Conservation (phyloP, 192 early-diverging fungal genomes). For the Pilobolus umbonatus region DNA sequence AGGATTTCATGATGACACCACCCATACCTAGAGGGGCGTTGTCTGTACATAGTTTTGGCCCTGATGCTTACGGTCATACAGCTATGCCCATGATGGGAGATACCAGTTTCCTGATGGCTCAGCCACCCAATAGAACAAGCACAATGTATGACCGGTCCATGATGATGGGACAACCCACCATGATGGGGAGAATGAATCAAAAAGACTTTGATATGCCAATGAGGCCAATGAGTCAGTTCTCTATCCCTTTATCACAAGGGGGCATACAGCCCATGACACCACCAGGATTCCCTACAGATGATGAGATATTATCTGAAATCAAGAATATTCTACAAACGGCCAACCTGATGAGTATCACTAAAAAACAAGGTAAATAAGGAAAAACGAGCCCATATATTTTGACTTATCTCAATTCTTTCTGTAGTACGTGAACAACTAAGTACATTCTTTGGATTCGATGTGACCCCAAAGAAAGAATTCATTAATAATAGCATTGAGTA, state of each 20-base stretch:
- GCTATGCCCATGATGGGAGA: slow-evolving; percentile 6
- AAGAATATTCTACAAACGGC: slow-evolving; percentile 79
- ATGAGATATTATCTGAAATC: slow-evolving; percentile 62
- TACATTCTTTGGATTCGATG: slow-evolving; percentile 77
- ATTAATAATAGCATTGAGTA: slow-evolving; percentile 89
- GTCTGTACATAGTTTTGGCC: slow-evolving; percentile 4
- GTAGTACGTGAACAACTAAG: slow-evolving; percentile 89
- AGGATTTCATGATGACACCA: slow-evolving; percentile 10
- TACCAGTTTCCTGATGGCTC: neutral
- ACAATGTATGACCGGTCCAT: neutral
- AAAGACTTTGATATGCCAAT: slow-evolving; percentile 10
- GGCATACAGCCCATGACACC: slow-evolving; percentile 21
- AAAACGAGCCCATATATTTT: slow-evolving; percentile 32
- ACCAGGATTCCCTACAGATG: slow-evolving; percentile 55
- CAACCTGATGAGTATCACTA: slow-evolving; percentile 97
- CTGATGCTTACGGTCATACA: slow-evolving; percentile 1
- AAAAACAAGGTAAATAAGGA: slow-evolving; percentile 73
- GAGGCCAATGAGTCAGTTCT: slow-evolving; percentile 29
- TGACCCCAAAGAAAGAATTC: slow-evolving; percentile 75
- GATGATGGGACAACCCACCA: slow-evolving; percentile 1
- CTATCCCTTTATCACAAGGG: slow-evolving; percentile 27
- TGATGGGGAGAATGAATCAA: slow-evolving; percentile 5
- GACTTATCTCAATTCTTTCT: slow-evolving; percentile 12
- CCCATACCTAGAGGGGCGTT: slow-evolving; percentile 16
- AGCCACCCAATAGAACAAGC: neutral